A percentile compares a stretch with the other conserved stretches of the same genome.
Evolutionary conservation across 306 rosid species (phyloP).

Genomic region (Phaseolus lunatus): DNA sequence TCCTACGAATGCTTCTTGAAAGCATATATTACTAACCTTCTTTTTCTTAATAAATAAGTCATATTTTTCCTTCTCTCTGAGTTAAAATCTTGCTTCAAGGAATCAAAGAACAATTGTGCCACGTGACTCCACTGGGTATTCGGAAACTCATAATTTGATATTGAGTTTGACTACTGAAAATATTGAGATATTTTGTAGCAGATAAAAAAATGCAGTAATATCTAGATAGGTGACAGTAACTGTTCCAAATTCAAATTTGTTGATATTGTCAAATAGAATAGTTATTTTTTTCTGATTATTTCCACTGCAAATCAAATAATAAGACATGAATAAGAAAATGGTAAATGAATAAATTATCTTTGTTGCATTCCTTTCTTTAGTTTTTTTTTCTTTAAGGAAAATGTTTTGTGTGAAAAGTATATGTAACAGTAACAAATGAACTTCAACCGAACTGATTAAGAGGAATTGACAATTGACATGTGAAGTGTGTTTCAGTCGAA

Average conservation of each 20-base stretch:
- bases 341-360: conserved; percentile 8
- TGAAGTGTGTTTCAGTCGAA: background rate
- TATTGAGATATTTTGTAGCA: background rate
- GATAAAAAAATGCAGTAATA: background rate
- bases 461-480: conserved; percentile 23
- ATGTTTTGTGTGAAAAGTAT: background rate
- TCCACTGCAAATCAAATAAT: background rate
- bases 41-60: background rate
- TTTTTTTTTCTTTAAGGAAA: background rate
- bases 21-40: background rate
- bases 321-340: background rate
- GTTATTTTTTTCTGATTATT: background rate
- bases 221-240: no score
- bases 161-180: background rate
- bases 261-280: background rate
- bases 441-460: background rate
- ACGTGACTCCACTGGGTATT: conserved; percentile 28
- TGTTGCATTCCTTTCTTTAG: background rate
- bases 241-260: no score
- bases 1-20: background rate
- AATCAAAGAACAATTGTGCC: background rate
- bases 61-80: background rate
- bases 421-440: background rate
- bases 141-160: background rate
- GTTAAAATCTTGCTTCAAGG: background rate